Evolutionary conservation across 495 filamentous ascomycete species (phyloP).

Genomic region (Glarea lozoyensis): DNA sequence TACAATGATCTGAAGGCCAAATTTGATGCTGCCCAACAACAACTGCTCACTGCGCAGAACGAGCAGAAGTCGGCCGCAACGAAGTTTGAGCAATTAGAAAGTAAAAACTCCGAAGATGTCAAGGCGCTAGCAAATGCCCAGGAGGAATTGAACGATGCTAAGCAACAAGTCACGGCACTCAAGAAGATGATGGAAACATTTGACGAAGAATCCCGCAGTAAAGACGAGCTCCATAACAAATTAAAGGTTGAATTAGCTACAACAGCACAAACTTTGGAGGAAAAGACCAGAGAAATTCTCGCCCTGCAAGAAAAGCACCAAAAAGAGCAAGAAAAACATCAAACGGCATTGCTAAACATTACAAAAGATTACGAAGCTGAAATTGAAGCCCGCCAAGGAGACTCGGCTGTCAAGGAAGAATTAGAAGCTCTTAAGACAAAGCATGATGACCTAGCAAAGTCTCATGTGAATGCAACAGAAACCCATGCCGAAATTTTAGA

Average conservation of each 20-base stretch:
- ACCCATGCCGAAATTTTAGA: slow-evolving; percentile 32
- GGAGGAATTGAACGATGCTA: slow-evolving; percentile 27
- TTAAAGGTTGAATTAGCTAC: slow-evolving; percentile 31
- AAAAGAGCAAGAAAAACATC: slow-evolving; percentile 23
- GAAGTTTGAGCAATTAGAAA: slow-evolving; percentile 24
- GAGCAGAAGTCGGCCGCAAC: slow-evolving; percentile 21
- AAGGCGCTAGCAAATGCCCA: slow-evolving; percentile 28
- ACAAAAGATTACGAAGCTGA: slow-evolving; percentile 46
- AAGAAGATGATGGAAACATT: slow-evolving; percentile 32
- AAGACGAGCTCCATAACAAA: slow-evolving; percentile 28
- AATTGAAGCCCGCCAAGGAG: slow-evolving; percentile 45
- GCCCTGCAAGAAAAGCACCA: slow-evolving; percentile 32
- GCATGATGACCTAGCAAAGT: slow-evolving; percentile 34
- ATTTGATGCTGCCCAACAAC: slow-evolving; percentile 25
- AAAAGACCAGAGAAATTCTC: slow-evolving; percentile 31
- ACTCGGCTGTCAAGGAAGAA: slow-evolving; percentile 45
- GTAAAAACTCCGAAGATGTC: slow-evolving; percentile 22
- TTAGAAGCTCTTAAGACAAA: slow-evolving; percentile 40
- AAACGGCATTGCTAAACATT: slow-evolving; percentile 29
- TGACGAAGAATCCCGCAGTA: slow-evolving; percentile 19
- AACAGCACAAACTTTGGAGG: slow-evolving; percentile 33
- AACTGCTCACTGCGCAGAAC: slow-evolving; percentile 29
- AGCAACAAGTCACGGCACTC: slow-evolving; percentile 24
- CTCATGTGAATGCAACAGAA: slow-evolving; percentile 27
- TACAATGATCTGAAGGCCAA: slow-evolving; percentile 32